Percentiles rank a stretch among this genome's conserved stretches.
These are phyloP conservation scores for Podospora pseudoanserina DNA, from an alignment of 495 filamentous ascomycete genomes.

Conservation along the genomic window DNA sequence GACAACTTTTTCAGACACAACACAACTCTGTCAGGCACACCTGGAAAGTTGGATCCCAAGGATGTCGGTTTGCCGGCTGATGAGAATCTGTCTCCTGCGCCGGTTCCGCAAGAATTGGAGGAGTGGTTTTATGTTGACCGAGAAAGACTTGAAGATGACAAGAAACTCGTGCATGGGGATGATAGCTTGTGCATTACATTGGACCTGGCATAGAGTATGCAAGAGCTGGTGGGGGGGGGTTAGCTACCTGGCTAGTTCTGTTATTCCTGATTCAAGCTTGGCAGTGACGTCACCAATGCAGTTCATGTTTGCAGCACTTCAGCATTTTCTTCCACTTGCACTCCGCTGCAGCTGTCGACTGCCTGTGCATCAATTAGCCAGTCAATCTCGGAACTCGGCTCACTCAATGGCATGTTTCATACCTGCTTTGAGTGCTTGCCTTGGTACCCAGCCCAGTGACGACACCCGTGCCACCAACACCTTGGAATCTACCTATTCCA, in stretches of 20 bases:
- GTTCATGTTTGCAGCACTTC: background rate
- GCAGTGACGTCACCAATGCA: background rate
- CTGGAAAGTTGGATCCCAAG: conserved; percentile 24
- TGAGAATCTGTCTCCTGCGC: conserved; percentile 24
- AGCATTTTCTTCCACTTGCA: background rate
- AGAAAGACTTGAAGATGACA: background rate
- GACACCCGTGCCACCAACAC: background rate
- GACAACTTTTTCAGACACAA: conserved; percentile 19
- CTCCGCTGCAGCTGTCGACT: background rate
- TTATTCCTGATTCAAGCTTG: background rate
- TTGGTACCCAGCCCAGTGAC: background rate
- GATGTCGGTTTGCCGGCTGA: conserved; percentile 21
- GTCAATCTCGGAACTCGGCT: background rate
- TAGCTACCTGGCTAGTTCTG: background rate
- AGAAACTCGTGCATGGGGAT: background rate
- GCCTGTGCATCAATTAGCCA: background rate
- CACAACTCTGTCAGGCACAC: conserved; percentile 24
- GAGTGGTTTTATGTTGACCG: conserved; percentile 18
- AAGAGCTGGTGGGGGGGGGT: too few species aligned
- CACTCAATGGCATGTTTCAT: background rate
- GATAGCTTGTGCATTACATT: background rate
- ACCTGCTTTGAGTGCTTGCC: background rate
- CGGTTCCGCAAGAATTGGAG: background rate
- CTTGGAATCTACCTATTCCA: too few species aligned
- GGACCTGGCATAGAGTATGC: background rate